These are phyloP conservation scores for Seiridium cupressi DNA, from an alignment of 2,329 filamentous ascomycete genomes.

Conservation along the genomic window DNA sequence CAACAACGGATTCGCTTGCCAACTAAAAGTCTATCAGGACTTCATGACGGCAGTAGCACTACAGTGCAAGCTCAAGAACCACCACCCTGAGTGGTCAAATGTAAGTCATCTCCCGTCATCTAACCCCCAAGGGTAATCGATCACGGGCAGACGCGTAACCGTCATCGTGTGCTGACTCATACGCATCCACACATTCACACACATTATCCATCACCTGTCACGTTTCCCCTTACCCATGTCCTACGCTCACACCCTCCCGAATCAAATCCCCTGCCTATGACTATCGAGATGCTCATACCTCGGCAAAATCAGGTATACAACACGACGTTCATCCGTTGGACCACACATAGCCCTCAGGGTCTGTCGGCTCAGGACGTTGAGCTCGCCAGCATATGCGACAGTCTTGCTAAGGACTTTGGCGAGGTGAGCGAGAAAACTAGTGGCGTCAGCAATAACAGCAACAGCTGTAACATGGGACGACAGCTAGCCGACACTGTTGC, in stretches of 20 bases:
- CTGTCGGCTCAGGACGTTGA: slow-evolving; percentile 62
- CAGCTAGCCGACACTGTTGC: slow-evolving; percentile 46
- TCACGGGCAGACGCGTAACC: neutral
- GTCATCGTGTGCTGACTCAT: neutral
- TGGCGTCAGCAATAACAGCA: slow-evolving; percentile 7
- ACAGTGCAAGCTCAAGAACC: slow-evolving; percentile 65
- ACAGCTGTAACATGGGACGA: slow-evolving; percentile 32
- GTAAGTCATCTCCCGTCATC: slow-evolving; percentile 35
- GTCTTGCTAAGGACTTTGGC: slow-evolving; percentile 53
- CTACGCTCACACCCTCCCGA: no score
- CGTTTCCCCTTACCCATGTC: no score
- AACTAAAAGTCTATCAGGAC: slow-evolving; percentile 43
- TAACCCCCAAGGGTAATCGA: neutral
- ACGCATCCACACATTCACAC: slow-evolving; percentile 2
- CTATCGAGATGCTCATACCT: neutral
- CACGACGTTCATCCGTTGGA: slow-evolving; percentile 69
- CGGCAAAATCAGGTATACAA: slow-evolving; percentile 61
- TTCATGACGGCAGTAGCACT: slow-evolving; percentile 73
- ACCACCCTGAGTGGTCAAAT: slow-evolving; percentile 78
- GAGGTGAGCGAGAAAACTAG: slow-evolving; percentile 38
- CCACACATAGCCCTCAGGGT: slow-evolving; percentile 65
- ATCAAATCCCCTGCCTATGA: neutral
- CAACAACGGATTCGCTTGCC: slow-evolving; percentile 13
- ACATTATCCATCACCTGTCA: neutral
- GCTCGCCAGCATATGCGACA: slow-evolving; percentile 63